Evolutionary conservation across 768 basidiomycete genomes (phyloP), one percentile per base, ranked within the genome.

Genomic region (Amanita rubescens): DNA sequence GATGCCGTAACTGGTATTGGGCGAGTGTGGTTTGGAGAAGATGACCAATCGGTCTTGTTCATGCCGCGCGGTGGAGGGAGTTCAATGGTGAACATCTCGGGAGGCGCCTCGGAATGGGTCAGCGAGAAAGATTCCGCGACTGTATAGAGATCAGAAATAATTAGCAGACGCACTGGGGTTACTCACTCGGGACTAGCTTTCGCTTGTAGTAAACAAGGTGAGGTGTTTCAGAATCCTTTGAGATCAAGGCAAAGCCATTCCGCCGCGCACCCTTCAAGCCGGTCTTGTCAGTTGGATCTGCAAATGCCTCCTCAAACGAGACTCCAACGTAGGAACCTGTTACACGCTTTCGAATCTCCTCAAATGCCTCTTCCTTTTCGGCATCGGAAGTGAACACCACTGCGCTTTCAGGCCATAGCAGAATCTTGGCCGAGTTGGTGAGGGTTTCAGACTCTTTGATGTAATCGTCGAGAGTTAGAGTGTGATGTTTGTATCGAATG

Each of bases 331-430:
- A 73, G 3, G 76, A 71, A 5, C 74, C 71, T 5, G 62, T 58
- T 8, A 72, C 60, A 1, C 51, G 56, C 2, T 63, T 7, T 19
- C 68, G 71, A 5, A 90, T 69, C 46, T 57, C 45, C 1, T 66
- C 59, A 53, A 92, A 75, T 0, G 76, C 81, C 3, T 65, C 67
- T 10, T 73, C 65, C 55, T 77, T 77, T 49, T 82, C 84, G 17
- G 57, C 58, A 11, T 66, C 65, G 32, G 74, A 77, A 32, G 73
- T 69, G 62, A 93, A 93, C 1, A 70, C 64, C 0, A 92, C 80
- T 0, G 89, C 88, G 5, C 83, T 82, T 65, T 92, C 90, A 0
- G 90, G 89, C 88, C 90, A 92, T 1, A 93, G 69, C 14, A 90
- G 61, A 14, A 93, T 62, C 38, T 77, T 75, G 0, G 85, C 82